These are phyloP conservation scores for Diospyros lotus DNA, from an alignment of 148 eudicot species.

Conservation along the genomic window DNA sequence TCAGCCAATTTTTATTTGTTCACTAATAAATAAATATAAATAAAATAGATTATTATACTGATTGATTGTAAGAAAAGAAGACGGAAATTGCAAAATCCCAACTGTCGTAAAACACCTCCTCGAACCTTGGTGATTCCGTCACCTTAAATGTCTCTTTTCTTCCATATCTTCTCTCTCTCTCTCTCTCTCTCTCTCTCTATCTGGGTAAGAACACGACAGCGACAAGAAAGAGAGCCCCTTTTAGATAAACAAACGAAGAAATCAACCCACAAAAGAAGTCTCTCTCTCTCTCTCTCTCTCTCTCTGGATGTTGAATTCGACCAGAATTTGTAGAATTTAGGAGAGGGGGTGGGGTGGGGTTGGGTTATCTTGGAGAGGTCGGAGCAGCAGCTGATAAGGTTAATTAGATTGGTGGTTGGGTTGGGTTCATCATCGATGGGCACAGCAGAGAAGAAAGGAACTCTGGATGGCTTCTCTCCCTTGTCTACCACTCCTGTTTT, in stretches of 20 bases:
- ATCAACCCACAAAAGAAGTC: background rate
- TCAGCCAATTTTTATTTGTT: too few species aligned
- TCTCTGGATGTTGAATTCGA: background rate
- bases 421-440: conserved; percentile 3
- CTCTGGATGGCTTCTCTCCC: conserved; percentile 14
- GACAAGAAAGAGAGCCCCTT: background rate
- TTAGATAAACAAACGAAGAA: background rate
- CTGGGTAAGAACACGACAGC: background rate
- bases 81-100: too few species aligned
- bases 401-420: background rate
- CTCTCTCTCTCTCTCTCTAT: too few species aligned
- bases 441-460: background rate
- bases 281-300: conserved; percentile 10
- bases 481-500: conserved; percentile 16
- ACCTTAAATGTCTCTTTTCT: too few species aligned
- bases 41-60: too few species aligned
- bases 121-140: too few species aligned
- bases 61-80: too few species aligned
- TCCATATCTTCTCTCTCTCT: too few species aligned
- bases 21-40: too few species aligned
- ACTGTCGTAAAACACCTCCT: too few species aligned
- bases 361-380: too few species aligned
- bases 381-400: too few species aligned
- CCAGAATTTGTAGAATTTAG: background rate
- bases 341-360: background rate